Evolutionary conservation across 306 rosid species (phyloP).

Genomic region (Lathyrus oleraceus): DNA sequence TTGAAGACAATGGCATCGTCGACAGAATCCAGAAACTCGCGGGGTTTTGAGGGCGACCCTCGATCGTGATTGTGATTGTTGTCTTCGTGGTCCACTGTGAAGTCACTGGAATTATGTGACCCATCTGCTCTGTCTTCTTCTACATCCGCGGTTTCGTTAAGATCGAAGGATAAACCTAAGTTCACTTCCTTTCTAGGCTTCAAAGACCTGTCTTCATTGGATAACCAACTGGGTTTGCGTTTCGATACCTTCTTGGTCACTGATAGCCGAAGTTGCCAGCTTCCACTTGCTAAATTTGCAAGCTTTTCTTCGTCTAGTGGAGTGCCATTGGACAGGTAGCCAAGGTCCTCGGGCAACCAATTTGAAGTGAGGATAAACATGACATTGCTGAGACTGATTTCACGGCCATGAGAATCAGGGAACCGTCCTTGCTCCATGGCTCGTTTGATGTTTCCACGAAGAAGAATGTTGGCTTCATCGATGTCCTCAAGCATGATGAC

Average conservation of each 20-base stretch:
- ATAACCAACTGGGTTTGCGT: slow-evolving; percentile 68
- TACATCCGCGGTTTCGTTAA: slow-evolving; percentile 68
- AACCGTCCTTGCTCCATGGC: slow-evolving; percentile 92
- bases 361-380: slow-evolving; percentile 79
- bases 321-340: slow-evolving; percentile 49
- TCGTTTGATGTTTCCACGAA: slow-evolving; percentile 67
- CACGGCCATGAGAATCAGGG: slow-evolving; percentile 84
- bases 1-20: slow-evolving; percentile 81
- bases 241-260: slow-evolving; percentile 56
- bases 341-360: slow-evolving; percentile 78
- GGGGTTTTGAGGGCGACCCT: slow-evolving; percentile 40
- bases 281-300: slow-evolving; percentile 48
- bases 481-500: slow-evolving; percentile 87
- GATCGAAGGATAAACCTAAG: slow-evolving; percentile 67
- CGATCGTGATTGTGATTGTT: slow-evolving; percentile 41
- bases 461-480: slow-evolving; percentile 61
- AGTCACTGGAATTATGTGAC: slow-evolving; percentile 86
- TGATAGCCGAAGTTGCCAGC: slow-evolving; percentile 77
- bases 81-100: slow-evolving; percentile 73
- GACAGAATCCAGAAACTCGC: slow-evolving; percentile 62
- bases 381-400: slow-evolving; percentile 77
- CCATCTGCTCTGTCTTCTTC: slow-evolving; percentile 78
- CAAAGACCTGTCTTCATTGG: slow-evolving; percentile 55
- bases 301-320: slow-evolving; percentile 65
- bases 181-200: slow-evolving; percentile 59